Percentiles rank a stretch among this genome's conserved stretches.
Conservation (phyloP, 2,329 filamentous ascomycete species). For the Gliomastix tumulicola region DNA sequence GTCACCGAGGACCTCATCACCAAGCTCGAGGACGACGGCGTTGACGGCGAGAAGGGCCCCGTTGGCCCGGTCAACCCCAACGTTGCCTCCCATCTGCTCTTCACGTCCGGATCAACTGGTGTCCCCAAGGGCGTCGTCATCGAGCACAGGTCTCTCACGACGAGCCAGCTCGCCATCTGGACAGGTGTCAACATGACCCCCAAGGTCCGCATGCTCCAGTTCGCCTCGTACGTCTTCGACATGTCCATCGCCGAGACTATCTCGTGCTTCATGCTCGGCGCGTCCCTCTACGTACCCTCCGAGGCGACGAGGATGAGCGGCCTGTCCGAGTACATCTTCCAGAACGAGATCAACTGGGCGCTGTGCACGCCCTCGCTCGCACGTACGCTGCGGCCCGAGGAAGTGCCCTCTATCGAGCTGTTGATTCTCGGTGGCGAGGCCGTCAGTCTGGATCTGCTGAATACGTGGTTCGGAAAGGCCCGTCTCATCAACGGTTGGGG, state of each 20-base stretch:
- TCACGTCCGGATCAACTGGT: slow-evolving; percentile 11
- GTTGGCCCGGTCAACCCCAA: too few relatives aligned
- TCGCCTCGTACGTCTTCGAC: slow-evolving; percentile 2
- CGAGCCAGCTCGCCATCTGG: slow-evolving; percentile 1
- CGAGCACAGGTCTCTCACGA: slow-evolving; percentile 6
- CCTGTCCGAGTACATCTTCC: slow-evolving; percentile 12
- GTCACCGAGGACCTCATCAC: too few relatives aligned
- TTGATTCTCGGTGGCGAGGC: slow-evolving; percentile 7
- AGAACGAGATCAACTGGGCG: slow-evolving; percentile 10
- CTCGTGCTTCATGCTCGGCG: slow-evolving; percentile 13
- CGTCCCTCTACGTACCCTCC: slow-evolving; percentile 23
- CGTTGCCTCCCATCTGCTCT: slow-evolving; percentile 10
- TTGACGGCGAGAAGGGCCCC: too few relatives aligned
- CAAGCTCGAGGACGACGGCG: too few relatives aligned
- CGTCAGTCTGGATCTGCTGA: slow-evolving; percentile 3
- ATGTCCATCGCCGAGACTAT: slow-evolving; percentile 11
- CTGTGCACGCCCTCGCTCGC: slow-evolving; percentile 7
- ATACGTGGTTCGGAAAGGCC: slow-evolving; percentile 4
- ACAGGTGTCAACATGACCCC: slow-evolving; percentile 32
- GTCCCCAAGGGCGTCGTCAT: slow-evolving; percentile 13
- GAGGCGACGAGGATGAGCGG: slow-evolving; percentile 30
- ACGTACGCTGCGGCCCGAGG: not conserved
- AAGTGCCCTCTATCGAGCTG: slow-evolving; percentile 1
- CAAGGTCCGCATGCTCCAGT: slow-evolving; percentile 5
- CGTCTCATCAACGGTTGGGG: slow-evolving; percentile 7